Evolutionary conservation across 2,329 filamentous ascomycete genomes (phyloP), one percentile per base, ranked within the genome.

Genomic region (Chaetomiaceae sp.): DNA sequence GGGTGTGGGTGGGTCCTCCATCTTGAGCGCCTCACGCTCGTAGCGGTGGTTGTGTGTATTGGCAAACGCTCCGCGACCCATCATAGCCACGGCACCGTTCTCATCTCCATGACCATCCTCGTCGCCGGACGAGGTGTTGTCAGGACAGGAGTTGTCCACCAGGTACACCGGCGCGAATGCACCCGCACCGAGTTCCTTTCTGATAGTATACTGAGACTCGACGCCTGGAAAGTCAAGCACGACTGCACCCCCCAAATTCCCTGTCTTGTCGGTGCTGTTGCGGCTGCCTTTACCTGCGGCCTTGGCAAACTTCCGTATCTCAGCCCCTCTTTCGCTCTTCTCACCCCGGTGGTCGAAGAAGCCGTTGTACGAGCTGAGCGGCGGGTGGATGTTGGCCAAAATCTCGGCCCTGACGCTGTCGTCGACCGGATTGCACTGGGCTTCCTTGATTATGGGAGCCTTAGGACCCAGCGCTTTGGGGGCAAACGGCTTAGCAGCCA

Each of bases 81-180:
- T 72, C 74, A 83, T 70, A 4, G 66, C 70, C 30, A 60, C 64
- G 43, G 57, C 63, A 42, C 60, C 62, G 36, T 70, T 67, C 26
- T 76, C 72, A 14, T 76, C 70, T 15, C 70, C 65, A 26, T 20
- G 5, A 2, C n/a, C n/a, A n/a, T 66, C 59, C 9, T 71, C 68
- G 11, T 70, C 65, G 0, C 69, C 67, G 26, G 53, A 60, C 15
- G 75, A 68, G n/a, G 69, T 64, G 29, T 63, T 57, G 11, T 71
- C 66, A 3, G 75, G 71, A 0, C 69, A 68, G n/a, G 79, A 76
- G 57, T 84, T 84, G 60, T 95, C 88, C 7, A 90, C 84, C 0
- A 98, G 78, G 62, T 96, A 98, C 3, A 98, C 93, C 0, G 93
- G 91, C 0, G 91, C 93, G 66, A 94, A 98, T 1, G 93, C 93